A percentile compares a stretch with the other conserved stretches of the same genome.
Evolutionary conservation across 1,284 basidiomycete species (phyloP).

Genomic region (Ceratobasidium sp.): DNA sequence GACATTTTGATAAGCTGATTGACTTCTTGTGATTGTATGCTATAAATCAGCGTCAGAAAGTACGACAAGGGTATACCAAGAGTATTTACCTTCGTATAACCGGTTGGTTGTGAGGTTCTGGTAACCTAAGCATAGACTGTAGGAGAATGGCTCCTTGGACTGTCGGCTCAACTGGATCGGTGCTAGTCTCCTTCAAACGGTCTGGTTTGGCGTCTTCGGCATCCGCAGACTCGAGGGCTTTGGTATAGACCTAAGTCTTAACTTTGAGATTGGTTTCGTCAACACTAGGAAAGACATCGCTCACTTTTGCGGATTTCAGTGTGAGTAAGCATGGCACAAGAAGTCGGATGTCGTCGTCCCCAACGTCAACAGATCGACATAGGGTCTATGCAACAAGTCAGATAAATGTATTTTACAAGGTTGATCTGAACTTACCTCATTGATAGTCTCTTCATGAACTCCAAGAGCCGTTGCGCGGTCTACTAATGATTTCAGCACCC

Average conservation of each 20-base stretch:
- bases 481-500: constrained; percentile 76
- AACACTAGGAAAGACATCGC: constrained; percentile 29
- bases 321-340: constrained; percentile 74
- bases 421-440: constrained; percentile 55
- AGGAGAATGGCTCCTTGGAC: constrained; percentile 88
- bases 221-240: constrained; percentile 46
- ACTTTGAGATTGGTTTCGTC: background rate
- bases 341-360: constrained; percentile 58
- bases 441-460: constrained; percentile 55
- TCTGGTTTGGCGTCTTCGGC: constrained; percentile 42
- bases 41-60: constrained; percentile 50
- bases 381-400: constrained; percentile 61
- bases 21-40: constrained; percentile 68
- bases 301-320: constrained; percentile 68
- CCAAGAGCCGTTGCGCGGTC: constrained; percentile 68
- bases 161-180: constrained; percentile 65
- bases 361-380: constrained; percentile 68
- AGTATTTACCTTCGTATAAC: constrained; percentile 71
- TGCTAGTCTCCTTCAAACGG: constrained; percentile 34
- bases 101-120: constrained; percentile 69
- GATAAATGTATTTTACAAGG: background rate
- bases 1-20: constrained; percentile 74
- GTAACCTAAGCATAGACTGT: constrained; percentile 79
- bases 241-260: constrained; percentile 18
- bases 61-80: background rate